These are phyloP conservation scores for Fusarium udum DNA, from an alignment of 2,329 filamentous ascomycete species.

Conservation along the genomic window DNA sequence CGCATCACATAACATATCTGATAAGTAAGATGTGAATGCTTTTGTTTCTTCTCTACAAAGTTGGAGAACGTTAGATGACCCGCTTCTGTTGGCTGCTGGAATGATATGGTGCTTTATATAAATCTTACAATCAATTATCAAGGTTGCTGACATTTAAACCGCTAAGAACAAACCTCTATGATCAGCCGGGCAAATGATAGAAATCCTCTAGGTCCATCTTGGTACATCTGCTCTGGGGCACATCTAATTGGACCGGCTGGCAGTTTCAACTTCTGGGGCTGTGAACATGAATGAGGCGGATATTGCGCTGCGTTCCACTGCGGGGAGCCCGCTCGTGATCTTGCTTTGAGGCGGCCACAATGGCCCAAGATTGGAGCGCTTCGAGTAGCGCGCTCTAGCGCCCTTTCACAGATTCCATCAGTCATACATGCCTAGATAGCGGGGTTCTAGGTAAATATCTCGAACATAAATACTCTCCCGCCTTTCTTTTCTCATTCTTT, in stretches of 20 bases:
- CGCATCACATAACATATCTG: background rate
- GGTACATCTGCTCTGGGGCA: too few relatives aligned
- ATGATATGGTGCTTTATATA: too few relatives aligned
- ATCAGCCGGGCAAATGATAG: background rate
- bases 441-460: background rate
- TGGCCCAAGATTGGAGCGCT: background rate
- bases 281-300: background rate
- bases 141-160: background rate
- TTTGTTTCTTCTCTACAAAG: background rate
- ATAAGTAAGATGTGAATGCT: background rate
- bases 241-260: background rate
- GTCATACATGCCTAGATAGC: background rate
- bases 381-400: background rate
- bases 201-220: too few relatives aligned
- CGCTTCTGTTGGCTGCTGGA: background rate
- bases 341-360: background rate
- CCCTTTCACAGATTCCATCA: background rate
- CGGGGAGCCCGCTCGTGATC: background rate
- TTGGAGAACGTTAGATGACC: accelerated
- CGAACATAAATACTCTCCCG: background rate
- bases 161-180: background rate
- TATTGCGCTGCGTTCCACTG: background rate
- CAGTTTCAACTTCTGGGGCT: background rate
- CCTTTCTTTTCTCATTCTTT: background rate
- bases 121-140: background rate